These are phyloP conservation scores for Colletotrichum spaethianum DNA, from an alignment of 2,329 filamentous ascomycete species.

Conservation along the genomic window DNA sequence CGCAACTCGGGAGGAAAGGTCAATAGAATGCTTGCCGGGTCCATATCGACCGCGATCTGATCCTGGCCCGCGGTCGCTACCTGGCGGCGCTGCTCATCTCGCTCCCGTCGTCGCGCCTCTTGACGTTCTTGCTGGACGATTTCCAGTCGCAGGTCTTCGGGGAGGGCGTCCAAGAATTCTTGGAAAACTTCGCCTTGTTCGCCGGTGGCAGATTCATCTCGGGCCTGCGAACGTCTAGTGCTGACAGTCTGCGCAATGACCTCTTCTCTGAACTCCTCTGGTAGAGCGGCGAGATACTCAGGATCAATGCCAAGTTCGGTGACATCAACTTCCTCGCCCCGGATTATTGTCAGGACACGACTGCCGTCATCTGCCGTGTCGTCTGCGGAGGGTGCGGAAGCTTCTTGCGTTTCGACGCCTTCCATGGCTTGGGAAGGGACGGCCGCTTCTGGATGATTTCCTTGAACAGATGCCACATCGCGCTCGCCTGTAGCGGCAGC, in stretches of 20 bases:
- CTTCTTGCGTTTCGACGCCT: constrained; percentile 74
- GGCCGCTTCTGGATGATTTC: constrained; percentile 45
- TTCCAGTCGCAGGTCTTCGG: constrained; percentile 90
- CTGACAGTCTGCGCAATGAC: constrained; percentile 93
- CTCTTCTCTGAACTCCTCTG: constrained; percentile 95
- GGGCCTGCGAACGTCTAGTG: constrained; percentile 83
- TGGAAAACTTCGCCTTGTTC: constrained; percentile 89
- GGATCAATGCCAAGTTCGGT: constrained; percentile 95
- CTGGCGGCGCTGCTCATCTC: constrained; percentile 83
- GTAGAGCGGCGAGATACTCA: constrained; percentile 96
- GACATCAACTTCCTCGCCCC: constrained; percentile 91
- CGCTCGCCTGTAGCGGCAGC: constrained; percentile 57
- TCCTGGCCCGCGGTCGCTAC: constrained; percentile 69
- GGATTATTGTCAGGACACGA: constrained; percentile 85
- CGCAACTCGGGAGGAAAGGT: constrained; percentile 89
- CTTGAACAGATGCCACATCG: constrained; percentile 48
- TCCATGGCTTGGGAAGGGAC: constrained; percentile 76
- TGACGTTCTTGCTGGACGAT: constrained; percentile 91
- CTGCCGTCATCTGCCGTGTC: constrained; percentile 50
- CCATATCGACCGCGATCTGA: constrained; percentile 78
- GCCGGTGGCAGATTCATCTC: constrained; percentile 76
- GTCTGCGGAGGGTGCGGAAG: constrained; percentile 50
- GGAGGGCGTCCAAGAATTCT: constrained; percentile 94
- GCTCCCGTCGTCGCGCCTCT: constrained; percentile 89
- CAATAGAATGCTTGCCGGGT: constrained; percentile 91